Evolutionary conservation across 2,329 filamentous ascomycete species (phyloP), one percentile per base, ranked within the genome.

Genomic region (Paramyrothecium roridum): DNA sequence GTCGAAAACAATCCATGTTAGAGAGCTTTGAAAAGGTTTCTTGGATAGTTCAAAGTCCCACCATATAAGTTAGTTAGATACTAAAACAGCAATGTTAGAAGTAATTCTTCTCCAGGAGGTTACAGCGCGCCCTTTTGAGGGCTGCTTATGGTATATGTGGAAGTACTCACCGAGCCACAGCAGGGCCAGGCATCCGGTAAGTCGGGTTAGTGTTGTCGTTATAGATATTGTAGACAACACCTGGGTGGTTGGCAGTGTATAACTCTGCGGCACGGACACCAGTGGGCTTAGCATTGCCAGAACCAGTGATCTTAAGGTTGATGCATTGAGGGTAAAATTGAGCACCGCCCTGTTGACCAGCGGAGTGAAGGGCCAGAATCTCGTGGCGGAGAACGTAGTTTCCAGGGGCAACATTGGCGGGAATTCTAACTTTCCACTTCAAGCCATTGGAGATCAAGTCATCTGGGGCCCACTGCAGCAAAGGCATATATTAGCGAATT

Each of bases 251-350:
- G 11, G 16, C 12, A 17, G 6, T 21, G 26, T 51, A 51, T n/a
- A 51, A 30, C 30, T 51, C 17, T 3, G 19, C 21, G n/a, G 49
- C 49, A 8, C 26, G 30, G 8, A 40, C 10, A 11, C 49, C 49
- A 20, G 17, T 20, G 8, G 49, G 49, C 19, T n/a, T 30, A 7
- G 49, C 26, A 22, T 16, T 34, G 11, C 49, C 49, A 19, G 49
- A 51, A 19, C 49, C 49, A 26, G 49, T 37, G 20, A 51, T 22
- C 19, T 33, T 20, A 30, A 51, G 26, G 30, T 51, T 51, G 49
- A 51, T 51, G 49, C 49, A 51, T 12, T 51, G 49, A 50, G 49
- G 49, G 30, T 51, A 51, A 30, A 51, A 51, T 12, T 51, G 49
- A 4, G 49, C 49, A 21, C 49, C 49, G 8, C 49, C 49, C 10